Conservation (phyloP, 805 yeast genomes). For the Candida peoriensis region DNA sequence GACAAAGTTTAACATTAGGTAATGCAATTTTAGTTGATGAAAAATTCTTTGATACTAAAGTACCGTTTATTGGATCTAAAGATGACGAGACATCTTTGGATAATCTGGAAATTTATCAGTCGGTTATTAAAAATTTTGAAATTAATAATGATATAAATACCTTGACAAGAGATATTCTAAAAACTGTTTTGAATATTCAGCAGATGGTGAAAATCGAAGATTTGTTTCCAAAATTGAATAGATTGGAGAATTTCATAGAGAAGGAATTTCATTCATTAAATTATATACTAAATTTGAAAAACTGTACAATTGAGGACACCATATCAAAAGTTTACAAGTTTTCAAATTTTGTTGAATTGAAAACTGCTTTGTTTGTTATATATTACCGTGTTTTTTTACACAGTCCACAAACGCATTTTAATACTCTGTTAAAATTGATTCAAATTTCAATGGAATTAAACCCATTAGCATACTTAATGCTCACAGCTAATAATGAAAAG, state of each 20-base stretch:
- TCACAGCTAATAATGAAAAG: conserved; percentile 19
- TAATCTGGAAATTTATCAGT: conserved; percentile 38
- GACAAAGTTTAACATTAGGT: conserved; percentile 44
- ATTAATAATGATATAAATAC: conserved; percentile 28
- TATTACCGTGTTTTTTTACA: conserved; percentile 21
- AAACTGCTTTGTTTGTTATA: conserved; percentile 22
- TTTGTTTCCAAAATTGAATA: conserved; percentile 30
- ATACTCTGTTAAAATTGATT: conserved; percentile 11
- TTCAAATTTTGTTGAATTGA: conserved; percentile 23
- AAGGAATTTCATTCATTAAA: conserved; percentile 27
- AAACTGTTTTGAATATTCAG: conserved; percentile 35
- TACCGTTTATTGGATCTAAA: conserved; percentile 34
- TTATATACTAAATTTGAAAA: conserved; percentile 24
- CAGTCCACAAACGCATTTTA: conserved; percentile 10
- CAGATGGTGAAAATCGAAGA: conserved; percentile 32
- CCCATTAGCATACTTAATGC: conserved; percentile 21
- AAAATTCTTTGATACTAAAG: conserved; percentile 44
- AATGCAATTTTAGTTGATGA: conserved; percentile 35
- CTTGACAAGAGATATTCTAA: conserved; percentile 29
- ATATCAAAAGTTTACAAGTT: conserved; percentile 24
- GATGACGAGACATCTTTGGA: conserved; percentile 29
- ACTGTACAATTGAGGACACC: conserved; percentile 11
- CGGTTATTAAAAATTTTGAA: conserved; percentile 30
- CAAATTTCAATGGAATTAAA: conserved; percentile 19
- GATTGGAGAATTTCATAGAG: conserved; percentile 32